Evolutionary conservation across 495 filamentous ascomycete species (phyloP), one percentile per base, ranked within the genome.

Genomic region (Thozetella sp.): DNA sequence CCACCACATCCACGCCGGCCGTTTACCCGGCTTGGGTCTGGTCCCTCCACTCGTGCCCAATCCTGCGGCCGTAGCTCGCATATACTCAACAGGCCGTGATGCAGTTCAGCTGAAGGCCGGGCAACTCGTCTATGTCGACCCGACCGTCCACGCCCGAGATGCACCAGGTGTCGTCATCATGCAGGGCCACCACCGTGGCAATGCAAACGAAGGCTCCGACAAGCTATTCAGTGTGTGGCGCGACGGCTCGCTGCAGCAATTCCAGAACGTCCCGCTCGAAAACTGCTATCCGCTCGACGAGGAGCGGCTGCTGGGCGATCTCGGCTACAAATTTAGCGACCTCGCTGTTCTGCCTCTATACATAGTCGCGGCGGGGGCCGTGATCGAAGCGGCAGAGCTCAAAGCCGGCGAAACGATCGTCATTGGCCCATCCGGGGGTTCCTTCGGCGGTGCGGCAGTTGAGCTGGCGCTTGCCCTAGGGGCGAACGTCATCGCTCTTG

Each of bases 61-160:
- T 17, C 30, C 30, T 9, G 17, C 30, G 17, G 71, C 68, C 59
- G 67, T 86, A 50, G 83, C 72, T 6, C 81, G 80, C 25, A 63
- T 86, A 46, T 70, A 68, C 2, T 67, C 74, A 0, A 65, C 79
- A 4, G 79, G 81, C 2, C 56, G 75, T 0, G 82, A 86, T 62
- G 72, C 80, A 4, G 75, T 72, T 0, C 45, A 56, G 13, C 61
- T 84, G 15, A 66, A 68, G 25, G 56, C 65, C 10, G 80, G 76
- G 0, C 73, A 84, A n/a, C 65, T 86, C 17, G 83, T 83, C 19
- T 71, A 72, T 37, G 64, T 78, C 53, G 81, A 86, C 59, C 51
- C 65, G 20, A 64, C 68, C 2, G 63, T 84, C 4, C 57, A 68
- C 1, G 79, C 71, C 0, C 70, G 83, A 11, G 83, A 86, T 55